Conservation (phyloP, 306 rosid species). For the Hippophae rhamnoides region DNA sequence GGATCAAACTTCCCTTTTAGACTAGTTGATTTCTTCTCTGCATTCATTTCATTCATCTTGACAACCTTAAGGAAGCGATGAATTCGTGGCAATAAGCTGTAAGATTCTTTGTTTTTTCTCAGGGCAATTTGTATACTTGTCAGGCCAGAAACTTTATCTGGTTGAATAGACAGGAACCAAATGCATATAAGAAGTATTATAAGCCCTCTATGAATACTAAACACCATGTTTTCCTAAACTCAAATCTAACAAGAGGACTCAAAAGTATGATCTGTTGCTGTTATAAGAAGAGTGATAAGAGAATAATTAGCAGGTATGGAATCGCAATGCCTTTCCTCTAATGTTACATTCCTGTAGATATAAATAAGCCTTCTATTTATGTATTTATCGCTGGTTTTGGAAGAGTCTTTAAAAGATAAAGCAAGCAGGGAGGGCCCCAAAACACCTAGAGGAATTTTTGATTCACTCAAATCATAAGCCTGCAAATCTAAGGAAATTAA, state of each 20-base stretch:
- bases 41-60: conserved; percentile 28
- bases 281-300: conserved; percentile 27
- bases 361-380: conserved; percentile 34
- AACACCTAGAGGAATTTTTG: conserved; percentile 44
- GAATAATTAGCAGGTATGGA: conserved; percentile 21
- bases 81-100: conserved; percentile 27
- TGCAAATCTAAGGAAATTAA: conserved; percentile 49
- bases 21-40: conserved; percentile 31
- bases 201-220: conserved; percentile 27
- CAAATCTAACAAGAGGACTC: neutral
- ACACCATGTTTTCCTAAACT: conserved; percentile 42
- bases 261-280: conserved; percentile 16
- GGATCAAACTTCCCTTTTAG: conserved; percentile 41
- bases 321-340: conserved; percentile 21
- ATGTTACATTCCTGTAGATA: conserved; percentile 61
- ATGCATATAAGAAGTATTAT: conserved; percentile 44
- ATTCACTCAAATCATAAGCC: conserved; percentile 71
- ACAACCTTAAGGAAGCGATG: conserved; percentile 29
- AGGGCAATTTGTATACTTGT: conserved; percentile 40
- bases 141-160: conserved; percentile 32
- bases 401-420: conserved; percentile 56
- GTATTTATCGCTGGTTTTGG: conserved; percentile 36
- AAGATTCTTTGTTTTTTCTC: conserved; percentile 33
- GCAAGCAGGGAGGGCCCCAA: conserved; percentile 35
- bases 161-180: conserved; percentile 46